Percentiles rank a stretch among this genome's conserved stretches.
phyloP scores from a whole-genome alignment of 192 early-diverging fungal genomes.

The Allomyces macrogynus region DNA sequence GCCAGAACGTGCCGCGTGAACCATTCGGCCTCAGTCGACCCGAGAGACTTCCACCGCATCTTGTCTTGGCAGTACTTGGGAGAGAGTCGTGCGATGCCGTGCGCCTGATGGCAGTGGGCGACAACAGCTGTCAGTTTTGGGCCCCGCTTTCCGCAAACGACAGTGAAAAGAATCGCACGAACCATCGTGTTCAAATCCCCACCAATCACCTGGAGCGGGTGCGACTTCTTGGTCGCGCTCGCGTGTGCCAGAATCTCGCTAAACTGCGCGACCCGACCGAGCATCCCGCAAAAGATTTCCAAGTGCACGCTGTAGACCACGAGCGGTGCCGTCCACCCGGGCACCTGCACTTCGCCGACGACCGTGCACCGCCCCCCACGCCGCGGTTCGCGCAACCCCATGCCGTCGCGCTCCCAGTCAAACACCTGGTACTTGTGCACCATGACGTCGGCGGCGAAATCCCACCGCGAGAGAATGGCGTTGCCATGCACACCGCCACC shows the following conservation, averaged over 20 bases:
- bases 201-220: slow-evolving; percentile 48
- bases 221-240: slow-evolving; percentile 6
- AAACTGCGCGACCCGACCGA: slow-evolving; percentile 41
- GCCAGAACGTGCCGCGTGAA: slow-evolving; percentile 4
- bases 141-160: no score
- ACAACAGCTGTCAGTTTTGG: no score
- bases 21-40: slow-evolving; percentile 46
- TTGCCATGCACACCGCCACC: slow-evolving; percentile 66
- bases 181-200: slow-evolving; percentile 11
- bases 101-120: slow-evolving; percentile 16
- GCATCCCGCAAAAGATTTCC: slow-evolving; percentile 45
- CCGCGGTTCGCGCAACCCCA: slow-evolving; percentile 38
- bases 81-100: slow-evolving; percentile 49
- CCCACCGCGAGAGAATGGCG: slow-evolving; percentile 44
- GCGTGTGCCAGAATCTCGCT: slow-evolving; percentile 49
- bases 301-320: not conserved
- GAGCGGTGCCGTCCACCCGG: slow-evolving; percentile 21
- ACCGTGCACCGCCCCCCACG: slow-evolving; percentile 43
- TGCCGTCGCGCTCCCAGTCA: slow-evolving; percentile 46
- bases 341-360: slow-evolving; percentile 32
- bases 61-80: slow-evolving; percentile 37
- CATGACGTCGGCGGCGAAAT: slow-evolving; percentile 34
- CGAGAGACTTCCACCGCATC: slow-evolving; percentile 40
- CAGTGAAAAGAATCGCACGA: no score
- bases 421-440: slow-evolving; percentile 46